phyloP scores from a whole-genome alignment of 352 stramenopile species.

The Globisporangium solare region DNA sequence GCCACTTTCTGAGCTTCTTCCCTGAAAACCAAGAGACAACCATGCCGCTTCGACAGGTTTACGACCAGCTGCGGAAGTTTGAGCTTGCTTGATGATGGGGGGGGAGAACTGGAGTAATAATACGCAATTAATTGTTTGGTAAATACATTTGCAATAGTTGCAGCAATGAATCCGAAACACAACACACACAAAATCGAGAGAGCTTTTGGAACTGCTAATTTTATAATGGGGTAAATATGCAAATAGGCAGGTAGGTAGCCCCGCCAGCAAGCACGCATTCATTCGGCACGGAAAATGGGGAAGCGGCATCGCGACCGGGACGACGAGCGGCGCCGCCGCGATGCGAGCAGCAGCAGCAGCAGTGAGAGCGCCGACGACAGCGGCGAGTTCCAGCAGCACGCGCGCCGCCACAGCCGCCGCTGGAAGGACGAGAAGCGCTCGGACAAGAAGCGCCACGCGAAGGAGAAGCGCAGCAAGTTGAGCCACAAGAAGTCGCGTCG shows the following conservation, averaged over 20 bases:
- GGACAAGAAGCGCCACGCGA: slow-evolving; percentile 20
- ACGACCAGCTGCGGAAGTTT: slow-evolving; percentile 77
- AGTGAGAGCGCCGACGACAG: slow-evolving; percentile 1
- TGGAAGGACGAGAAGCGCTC: slow-evolving; percentile 26
- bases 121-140: not conserved
- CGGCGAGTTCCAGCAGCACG: not conserved
- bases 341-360: slow-evolving; percentile 3
- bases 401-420: slow-evolving; percentile 1
- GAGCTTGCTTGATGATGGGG: slow-evolving; percentile 28
- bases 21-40: slow-evolving; percentile 82
- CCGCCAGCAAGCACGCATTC: no score
- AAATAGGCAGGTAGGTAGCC: no score
- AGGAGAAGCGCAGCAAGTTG: slow-evolving; percentile 25
- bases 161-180: not conserved
- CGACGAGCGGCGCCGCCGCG: not conserved
- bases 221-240: no score
- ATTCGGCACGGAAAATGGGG: not conserved
- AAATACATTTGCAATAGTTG: not conserved
- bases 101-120: not conserved
- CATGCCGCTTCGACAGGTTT: slow-evolving; percentile 67
- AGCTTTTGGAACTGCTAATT: no score
- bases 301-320: not conserved
- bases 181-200: no score
- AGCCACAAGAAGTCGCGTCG: slow-evolving; percentile 21
- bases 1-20: slow-evolving; percentile 86